Conservation (phyloP, 202 grass and related monocot species). For the Setaria viridis region DNA sequence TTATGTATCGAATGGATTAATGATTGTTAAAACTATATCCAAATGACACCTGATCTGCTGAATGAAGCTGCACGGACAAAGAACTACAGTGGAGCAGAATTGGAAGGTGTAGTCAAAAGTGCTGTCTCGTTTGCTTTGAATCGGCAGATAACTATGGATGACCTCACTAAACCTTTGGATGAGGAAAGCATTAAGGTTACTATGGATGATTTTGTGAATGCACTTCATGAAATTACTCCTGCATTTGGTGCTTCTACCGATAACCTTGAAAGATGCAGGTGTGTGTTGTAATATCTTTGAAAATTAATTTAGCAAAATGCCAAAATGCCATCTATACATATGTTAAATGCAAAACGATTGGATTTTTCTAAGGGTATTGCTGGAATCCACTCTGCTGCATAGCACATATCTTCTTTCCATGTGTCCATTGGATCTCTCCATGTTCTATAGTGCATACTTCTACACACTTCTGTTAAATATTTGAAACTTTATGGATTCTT, state of each 20-base stretch:
- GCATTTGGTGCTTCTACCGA: constrained; percentile 96
- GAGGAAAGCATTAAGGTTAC: constrained; percentile 98
- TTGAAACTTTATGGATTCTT: neutral
- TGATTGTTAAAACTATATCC: constrained; percentile 33
- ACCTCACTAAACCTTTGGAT: constrained; percentile 86
- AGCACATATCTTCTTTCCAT: neutral
- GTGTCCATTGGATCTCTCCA: neutral
- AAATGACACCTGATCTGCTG: constrained; percentile 44
- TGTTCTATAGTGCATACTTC: neutral
- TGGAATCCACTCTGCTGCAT: neutral
- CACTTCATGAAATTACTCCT: constrained; percentile 88
- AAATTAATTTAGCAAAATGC: constrained; percentile 28
- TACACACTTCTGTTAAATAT: constrained; percentile 7
- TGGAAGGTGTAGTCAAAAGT: constrained; percentile 99
- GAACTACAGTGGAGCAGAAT: constrained; percentile 97
- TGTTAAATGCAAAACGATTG: constrained; percentile 26
- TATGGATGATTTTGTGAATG: constrained; percentile 97
- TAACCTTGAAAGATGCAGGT: constrained; percentile 99
- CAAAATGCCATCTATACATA: constrained; percentile 13
- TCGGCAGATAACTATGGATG: constrained; percentile 93
- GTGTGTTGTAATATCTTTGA: constrained; percentile 32
- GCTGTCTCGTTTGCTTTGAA: constrained; percentile 95
- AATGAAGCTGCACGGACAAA: constrained; percentile 96
- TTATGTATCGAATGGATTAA: constrained; percentile 25
- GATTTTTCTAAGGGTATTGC: constrained; percentile 29